phyloP scores from a whole-genome alignment of 441 rosid species.

The California macrophylla region DNA sequence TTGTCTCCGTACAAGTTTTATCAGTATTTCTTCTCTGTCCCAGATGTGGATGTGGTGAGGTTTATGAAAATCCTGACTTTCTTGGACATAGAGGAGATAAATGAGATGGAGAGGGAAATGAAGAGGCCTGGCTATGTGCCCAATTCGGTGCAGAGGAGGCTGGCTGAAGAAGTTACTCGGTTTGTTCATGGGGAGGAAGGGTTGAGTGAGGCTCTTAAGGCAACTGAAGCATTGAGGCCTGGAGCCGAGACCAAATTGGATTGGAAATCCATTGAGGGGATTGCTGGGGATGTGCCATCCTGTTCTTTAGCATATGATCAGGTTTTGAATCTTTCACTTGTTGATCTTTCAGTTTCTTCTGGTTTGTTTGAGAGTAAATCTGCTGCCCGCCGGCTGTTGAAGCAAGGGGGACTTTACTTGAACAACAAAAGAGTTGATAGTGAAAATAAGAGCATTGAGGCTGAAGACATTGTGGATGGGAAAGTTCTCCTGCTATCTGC shows the following conservation, averaged over 20 bases:
- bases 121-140: slow-evolving; percentile 59
- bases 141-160: slow-evolving; percentile 58
- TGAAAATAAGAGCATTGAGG: slow-evolving; percentile 61
- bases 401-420: slow-evolving; percentile 90
- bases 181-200: slow-evolving; percentile 93
- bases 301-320: slow-evolving; percentile 51
- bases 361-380: slow-evolving; percentile 82
- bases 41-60: slow-evolving; percentile 70
- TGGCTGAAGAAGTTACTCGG: slow-evolving; percentile 85
- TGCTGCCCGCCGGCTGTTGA: slow-evolving; percentile 70
- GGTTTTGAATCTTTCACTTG: slow-evolving; percentile 43
- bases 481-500: slow-evolving; percentile 79
- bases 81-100: slow-evolving; percentile 57
- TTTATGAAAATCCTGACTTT: slow-evolving; percentile 70
- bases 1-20: slow-evolving; percentile 83
- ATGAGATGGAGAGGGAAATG: slow-evolving; percentile 56
- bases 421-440: slow-evolving; percentile 73
- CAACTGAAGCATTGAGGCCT: slow-evolving; percentile 82
- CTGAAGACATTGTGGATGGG: slow-evolving; percentile 69
- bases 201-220: slow-evolving; percentile 71
- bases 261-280: slow-evolving; percentile 73
- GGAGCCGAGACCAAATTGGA: slow-evolving; percentile 88
- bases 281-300: slow-evolving; percentile 82
- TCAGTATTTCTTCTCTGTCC: slow-evolving; percentile 84
- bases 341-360: slow-evolving; percentile 62